These are phyloP conservation scores for Colletotrichum horii DNA, from an alignment of 2,329 filamentous ascomycete genomes.

Conservation along the genomic window DNA sequence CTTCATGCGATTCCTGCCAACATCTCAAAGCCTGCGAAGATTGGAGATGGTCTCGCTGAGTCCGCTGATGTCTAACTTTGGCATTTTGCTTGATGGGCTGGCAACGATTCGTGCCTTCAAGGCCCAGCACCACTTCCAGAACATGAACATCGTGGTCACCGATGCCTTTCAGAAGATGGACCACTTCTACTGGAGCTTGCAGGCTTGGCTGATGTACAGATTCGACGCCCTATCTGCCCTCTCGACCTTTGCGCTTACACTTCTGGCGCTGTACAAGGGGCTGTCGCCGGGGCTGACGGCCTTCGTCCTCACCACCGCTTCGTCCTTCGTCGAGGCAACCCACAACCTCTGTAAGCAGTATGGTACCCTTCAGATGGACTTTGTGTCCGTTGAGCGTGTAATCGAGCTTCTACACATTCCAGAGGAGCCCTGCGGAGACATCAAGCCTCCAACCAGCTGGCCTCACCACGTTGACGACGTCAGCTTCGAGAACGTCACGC, in stretches of 20 bases:
- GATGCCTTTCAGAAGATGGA: constrained; percentile 94
- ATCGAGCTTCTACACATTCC: constrained; percentile 82
- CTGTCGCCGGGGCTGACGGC: constrained; percentile 81
- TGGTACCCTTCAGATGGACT: constrained; percentile 88
- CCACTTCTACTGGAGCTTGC: constrained; percentile 92
- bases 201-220: constrained; percentile 83
- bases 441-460: constrained; percentile 78
- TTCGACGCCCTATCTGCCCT: constrained; percentile 75
- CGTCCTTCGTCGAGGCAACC: constrained; percentile 71
- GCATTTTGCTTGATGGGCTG: constrained; percentile 82
- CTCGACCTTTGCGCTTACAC: constrained; percentile 75
- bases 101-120: constrained; percentile 86
- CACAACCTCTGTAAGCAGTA: constrained; percentile 80
- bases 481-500: constrained; percentile 76
- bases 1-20: constrained; percentile 79
- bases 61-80: constrained; percentile 91
- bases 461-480: constrained; percentile 75
- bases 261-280: constrained; percentile 76
- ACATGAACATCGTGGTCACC: constrained; percentile 78
- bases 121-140: constrained; percentile 80
- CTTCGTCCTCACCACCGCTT: constrained; percentile 79
- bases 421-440: constrained; percentile 71
- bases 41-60: constrained; percentile 90
- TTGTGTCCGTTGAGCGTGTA: constrained; percentile 87
- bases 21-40: constrained; percentile 81